A percentile compares a stretch with the other conserved stretches of the same genome.
Evolutionary conservation across 1,284 basidiomycete genomes (phyloP).

Genomic region (Irpex sp.): DNA sequence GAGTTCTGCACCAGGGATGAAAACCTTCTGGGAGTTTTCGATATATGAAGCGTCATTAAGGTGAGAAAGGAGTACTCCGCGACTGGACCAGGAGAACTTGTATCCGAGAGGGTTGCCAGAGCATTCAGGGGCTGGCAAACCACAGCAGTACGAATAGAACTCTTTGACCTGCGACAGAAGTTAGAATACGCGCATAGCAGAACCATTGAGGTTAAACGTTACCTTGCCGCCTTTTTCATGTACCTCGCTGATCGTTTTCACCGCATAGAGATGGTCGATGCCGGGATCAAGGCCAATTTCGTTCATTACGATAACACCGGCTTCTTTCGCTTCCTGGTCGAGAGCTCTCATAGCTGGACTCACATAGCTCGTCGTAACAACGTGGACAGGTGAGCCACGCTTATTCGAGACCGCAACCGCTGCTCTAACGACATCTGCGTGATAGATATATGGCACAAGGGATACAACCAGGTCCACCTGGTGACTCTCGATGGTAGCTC

Average conservation of each 20-base stretch:
- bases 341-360: slow-evolving; percentile 88
- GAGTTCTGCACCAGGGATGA: slow-evolving; percentile 69
- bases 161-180: slow-evolving; percentile 66
- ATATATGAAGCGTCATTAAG: slow-evolving; percentile 89
- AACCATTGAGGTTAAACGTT: slow-evolving; percentile 9
- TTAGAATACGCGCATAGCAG: background rate
- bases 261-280: slow-evolving; percentile 92
- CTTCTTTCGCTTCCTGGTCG: slow-evolving; percentile 79
- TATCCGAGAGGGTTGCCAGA: slow-evolving; percentile 96
- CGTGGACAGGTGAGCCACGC: slow-evolving; percentile 40
- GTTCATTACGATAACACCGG: slow-evolving; percentile 95
- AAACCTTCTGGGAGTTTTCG: slow-evolving; percentile 60
- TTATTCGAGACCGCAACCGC: background rate
- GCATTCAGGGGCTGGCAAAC: slow-evolving; percentile 88
- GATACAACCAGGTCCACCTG: slow-evolving; percentile 85
- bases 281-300: slow-evolving; percentile 98
- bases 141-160: slow-evolving; percentile 97
- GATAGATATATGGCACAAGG: slow-evolving; percentile 94
- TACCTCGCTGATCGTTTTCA: slow-evolving; percentile 95
- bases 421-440: slow-evolving; percentile 89
- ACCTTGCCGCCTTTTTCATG: slow-evolving; percentile 94
- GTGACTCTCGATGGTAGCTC: slow-evolving; percentile 78
- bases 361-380: slow-evolving; percentile 97
- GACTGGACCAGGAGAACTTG: slow-evolving; percentile 99
- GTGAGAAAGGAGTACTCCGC: slow-evolving; percentile 92